Evolutionary conservation across 192 early-diverging fungal genomes (phyloP).

Genomic region (Glomus cerebriforme): DNA sequence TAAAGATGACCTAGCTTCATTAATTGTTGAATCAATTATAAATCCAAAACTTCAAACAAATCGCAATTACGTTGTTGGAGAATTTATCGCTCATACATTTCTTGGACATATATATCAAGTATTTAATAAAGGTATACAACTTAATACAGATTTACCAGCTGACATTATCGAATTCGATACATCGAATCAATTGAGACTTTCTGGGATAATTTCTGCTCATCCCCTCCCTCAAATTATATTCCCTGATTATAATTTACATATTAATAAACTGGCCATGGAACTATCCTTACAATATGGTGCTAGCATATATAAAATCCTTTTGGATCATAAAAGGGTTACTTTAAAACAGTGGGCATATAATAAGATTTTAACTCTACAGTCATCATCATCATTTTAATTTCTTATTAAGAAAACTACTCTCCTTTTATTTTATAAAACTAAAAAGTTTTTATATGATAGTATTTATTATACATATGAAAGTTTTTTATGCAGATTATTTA

Average conservation of each 20-base stretch:
- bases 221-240: background rate
- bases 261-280: conserved; percentile 1
- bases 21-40: background rate
- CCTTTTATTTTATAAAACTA: too few species aligned
- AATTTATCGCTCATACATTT: conserved; percentile 6
- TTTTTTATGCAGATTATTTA: too few species aligned
- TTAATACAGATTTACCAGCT: background rate
- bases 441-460: too few species aligned
- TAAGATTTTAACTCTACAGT: too few species aligned
- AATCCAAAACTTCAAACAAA: background rate
- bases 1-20: background rate
- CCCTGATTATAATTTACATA: background rate
- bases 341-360: background rate
- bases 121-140: background rate
- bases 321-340: background rate
- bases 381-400: too few species aligned
- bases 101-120: conserved; percentile 9
- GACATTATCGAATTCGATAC: conserved; percentile 1
- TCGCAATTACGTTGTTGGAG: conserved; percentile 8
- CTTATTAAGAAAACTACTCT: too few species aligned
- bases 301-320: background rate
- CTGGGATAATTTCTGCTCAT: background rate
- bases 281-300: conserved; percentile 3
- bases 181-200: background rate
- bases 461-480: too few species aligned